These are phyloP conservation scores for Zea mays DNA, from an alignment of 176 grass and related monocot genomes.

Conservation along the genomic window Zm-B73-REFERENCE-NAM-5.0 NC_050096.1:66704501-66705000, in stretches of 20 bases:
- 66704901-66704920: neutral
- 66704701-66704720: neutral
- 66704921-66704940: neutral
- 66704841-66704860: neutral
- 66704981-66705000: slow-evolving; percentile 63
- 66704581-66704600: neutral
- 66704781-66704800: neutral
- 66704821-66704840: neutral
- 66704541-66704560: neutral
- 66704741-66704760: no score
- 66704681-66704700: neutral
- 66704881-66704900: neutral
- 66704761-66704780: neutral
- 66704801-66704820: neutral
- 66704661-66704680: neutral
- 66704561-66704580: neutral
- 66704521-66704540: neutral
- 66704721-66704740: neutral
- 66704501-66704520: neutral
- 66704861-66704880: neutral
- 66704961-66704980: slow-evolving; percentile 82
- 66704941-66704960: slow-evolving; percentile 39
- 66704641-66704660: neutral
- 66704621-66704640: neutral
- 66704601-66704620: neutral